Evolutionary conservation across 208 protist species (phyloP).

Genomic region (Leishmania amazonensis): DNA sequence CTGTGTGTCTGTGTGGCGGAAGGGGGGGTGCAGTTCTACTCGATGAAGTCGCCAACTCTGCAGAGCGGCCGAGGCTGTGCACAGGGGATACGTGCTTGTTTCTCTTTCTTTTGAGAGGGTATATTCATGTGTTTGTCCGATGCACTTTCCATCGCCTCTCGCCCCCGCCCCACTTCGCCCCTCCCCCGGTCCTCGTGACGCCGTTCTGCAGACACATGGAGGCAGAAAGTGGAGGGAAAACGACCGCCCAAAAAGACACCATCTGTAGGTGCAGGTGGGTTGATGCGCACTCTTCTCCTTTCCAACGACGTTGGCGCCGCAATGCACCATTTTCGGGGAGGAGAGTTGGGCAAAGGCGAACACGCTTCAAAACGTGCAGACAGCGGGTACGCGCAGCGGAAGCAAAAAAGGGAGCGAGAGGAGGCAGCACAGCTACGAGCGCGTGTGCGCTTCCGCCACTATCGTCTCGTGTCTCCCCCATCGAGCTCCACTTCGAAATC

Average conservation of each 20-base stretch:
- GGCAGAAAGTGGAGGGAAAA: not conserved
- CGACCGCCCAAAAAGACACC: not conserved
- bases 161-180: not conserved
- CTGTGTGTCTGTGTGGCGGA: not conserved
- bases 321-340: not conserved
- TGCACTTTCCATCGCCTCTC: not conserved
- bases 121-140: not conserved
- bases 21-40: not conserved
- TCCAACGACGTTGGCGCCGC: not conserved
- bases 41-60: not conserved
- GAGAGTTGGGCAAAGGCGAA: not conserved
- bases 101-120: not conserved
- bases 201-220: not conserved
- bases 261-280: not conserved
- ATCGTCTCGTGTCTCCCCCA: not conserved
- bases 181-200: not conserved
- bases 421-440: not conserved
- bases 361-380: not conserved
- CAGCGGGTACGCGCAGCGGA: not conserved
- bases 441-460: not conserved
- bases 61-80: not conserved
- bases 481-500: not conserved
- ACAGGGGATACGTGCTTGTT: not conserved
- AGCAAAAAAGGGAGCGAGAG: not conserved
- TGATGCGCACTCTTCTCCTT: not conserved